Conservation (phyloP, 805 yeast species). For the Candida broadrunensis region DNA sequence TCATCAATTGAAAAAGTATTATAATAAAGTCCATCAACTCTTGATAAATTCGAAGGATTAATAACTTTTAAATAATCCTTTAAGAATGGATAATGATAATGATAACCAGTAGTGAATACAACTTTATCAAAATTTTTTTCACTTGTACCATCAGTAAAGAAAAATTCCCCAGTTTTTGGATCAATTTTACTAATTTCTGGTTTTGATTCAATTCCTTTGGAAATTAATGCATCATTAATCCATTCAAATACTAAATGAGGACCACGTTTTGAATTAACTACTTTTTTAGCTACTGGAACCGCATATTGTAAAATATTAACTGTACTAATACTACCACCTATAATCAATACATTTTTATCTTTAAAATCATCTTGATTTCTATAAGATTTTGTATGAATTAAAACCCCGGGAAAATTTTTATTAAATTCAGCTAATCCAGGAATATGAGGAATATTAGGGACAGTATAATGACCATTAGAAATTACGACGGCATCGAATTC, state of each 20-base stretch:
- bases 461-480: slow-evolving; percentile 63
- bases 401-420: slow-evolving; percentile 39
- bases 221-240: slow-evolving; percentile 35
- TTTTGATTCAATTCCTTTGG: slow-evolving; percentile 28
- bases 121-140: slow-evolving; percentile 33
- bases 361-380: slow-evolving; percentile 44
- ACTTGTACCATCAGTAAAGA: slow-evolving; percentile 24
- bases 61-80: slow-evolving; percentile 18
- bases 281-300: slow-evolving; percentile 20
- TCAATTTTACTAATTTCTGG: slow-evolving; percentile 21
- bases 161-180: slow-evolving; percentile 20
- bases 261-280: slow-evolving; percentile 25
- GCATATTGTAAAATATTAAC: slow-evolving; percentile 44
- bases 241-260: slow-evolving; percentile 27
- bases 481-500: slow-evolving; percentile 59
- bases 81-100: slow-evolving; percentile 43
- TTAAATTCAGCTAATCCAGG: slow-evolving; percentile 52
- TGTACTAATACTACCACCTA: slow-evolving; percentile 44
- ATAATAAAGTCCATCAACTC: slow-evolving; percentile 36
- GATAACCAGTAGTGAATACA: slow-evolving; percentile 52
- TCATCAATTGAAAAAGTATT: slow-evolving; percentile 40
- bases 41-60: slow-evolving; percentile 21
- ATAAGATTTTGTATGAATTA: slow-evolving; percentile 58
- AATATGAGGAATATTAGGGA: slow-evolving; percentile 58
- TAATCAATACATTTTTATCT: slow-evolving; percentile 38